These are phyloP conservation scores for Chrysoporthe puriensis DNA, from an alignment of 2,329 filamentous ascomycete genomes.

Conservation along the genomic window DNA sequence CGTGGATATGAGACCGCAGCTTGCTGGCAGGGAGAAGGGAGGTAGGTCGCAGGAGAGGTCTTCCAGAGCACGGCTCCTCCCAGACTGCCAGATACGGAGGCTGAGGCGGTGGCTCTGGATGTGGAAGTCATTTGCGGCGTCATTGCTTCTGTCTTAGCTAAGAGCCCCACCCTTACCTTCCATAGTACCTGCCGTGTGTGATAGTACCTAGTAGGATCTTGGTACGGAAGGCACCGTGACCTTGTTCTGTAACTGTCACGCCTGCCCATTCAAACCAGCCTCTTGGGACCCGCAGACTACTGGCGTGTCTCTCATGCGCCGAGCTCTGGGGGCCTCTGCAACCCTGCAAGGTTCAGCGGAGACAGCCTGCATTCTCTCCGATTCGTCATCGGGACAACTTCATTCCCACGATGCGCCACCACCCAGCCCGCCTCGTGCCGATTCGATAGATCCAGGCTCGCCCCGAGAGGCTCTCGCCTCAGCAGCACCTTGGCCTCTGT, in stretches of 20 bases:
- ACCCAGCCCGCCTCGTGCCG: neutral
- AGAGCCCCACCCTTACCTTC: neutral
- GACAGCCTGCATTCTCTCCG: conserved; percentile 4
- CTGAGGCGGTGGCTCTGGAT: neutral
- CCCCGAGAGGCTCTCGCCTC: neutral
- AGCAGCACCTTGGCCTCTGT: neutral
- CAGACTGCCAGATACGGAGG: neutral
- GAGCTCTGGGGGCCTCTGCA: conserved; percentile 1
- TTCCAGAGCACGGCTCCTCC: neutral
- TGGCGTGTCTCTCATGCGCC: neutral
- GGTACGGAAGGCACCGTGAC: conserved; percentile 1
- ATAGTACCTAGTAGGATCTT: neutral
- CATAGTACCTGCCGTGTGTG: neutral
- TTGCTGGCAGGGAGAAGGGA: neutral
- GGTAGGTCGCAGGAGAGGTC: neutral
- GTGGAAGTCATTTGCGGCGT: neutral
- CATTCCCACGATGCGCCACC: neutral
- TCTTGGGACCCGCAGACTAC: neutral
- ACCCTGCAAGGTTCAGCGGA: conserved; percentile 4
- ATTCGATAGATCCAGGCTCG: neutral
- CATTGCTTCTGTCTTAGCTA: neutral
- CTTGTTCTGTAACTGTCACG: neutral
- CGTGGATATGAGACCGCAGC: neutral
- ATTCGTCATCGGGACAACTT: neutral
- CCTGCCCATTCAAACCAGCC: neutral